Evolutionary conservation across 169 alveolate genomes (phyloP), one percentile per base, ranked within the genome.

Genomic region (Cryptosporidium muris): DNA sequence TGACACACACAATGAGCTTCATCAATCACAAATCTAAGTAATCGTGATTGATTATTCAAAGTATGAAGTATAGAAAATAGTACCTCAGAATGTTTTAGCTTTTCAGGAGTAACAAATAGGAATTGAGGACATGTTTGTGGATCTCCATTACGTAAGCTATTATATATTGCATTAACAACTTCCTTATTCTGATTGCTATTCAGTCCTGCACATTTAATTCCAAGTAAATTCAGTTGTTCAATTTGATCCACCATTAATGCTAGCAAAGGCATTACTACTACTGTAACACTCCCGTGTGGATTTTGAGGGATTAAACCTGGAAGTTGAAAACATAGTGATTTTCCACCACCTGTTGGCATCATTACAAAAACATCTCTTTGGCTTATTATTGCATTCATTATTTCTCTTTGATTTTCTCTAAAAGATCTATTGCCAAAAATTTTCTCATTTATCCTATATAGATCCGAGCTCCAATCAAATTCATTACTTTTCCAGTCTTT

Each of bases 1-100:
- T 97, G 96, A 52, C 99, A 94, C 36, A 98, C 99, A 91, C 99
- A 98, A 90, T 98, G 99, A 2, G 98, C 99, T 89, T 98, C 99
- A 89, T 98, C 99, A n/a, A 98, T 94, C 9, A 95, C 99, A 82
- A 97, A 94, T 81, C 99, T 91, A 38, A 91, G 81, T 6, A 98
- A 94, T 53, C 92, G 80, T 51, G 90, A 92, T 45, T 91, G 90
- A 48, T 81, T 67, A 66, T 96, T 89, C 66, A 96, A 80, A 48
- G 89, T 82, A 11, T 90, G 81, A 38, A 97, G 88, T 14, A 91
- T 65, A 8, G 90, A 82, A 62, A 91, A 89, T 54, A 96, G 91
- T 42, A 89, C 82, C 51, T 89, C 82, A 16, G 97, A 93, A 74
- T 93, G 66, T 53, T 94, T 89, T 66, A 97, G 88, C 89, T 95